phyloP scores from a whole-genome alignment of 1,139 yeast genomes.

The Kodamaea suecica region DNA sequence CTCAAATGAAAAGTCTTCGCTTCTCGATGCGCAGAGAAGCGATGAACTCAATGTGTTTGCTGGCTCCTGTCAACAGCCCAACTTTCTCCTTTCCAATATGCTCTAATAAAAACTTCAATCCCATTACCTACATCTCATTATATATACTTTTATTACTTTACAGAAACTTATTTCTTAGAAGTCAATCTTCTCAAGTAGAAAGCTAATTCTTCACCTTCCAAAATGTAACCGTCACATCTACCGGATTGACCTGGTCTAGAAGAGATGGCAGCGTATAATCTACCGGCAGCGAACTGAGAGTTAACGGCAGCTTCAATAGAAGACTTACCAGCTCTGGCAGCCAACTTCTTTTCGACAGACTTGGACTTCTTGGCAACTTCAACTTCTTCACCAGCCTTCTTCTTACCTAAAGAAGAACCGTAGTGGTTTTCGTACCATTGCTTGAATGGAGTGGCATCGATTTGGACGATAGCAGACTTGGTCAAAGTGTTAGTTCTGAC shows the following conservation, averaged over 20 bases:
- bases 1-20: too few relatives aligned
- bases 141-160: slow-evolving; percentile 8
- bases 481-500: slow-evolving; percentile 99
- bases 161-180: slow-evolving; percentile 82
- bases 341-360: slow-evolving; percentile 87
- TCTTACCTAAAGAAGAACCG: slow-evolving; percentile 92
- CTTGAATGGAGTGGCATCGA: slow-evolving; percentile 99
- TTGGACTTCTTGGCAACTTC: slow-evolving; percentile 67
- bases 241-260: slow-evolving; percentile 99
- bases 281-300: slow-evolving; percentile 97
- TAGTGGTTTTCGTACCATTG: slow-evolving; percentile 99
- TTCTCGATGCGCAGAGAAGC: too few relatives aligned
- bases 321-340: slow-evolving; percentile 83
- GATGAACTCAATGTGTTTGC: too few relatives aligned
- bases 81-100: too few relatives aligned
- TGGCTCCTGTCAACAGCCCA: too few relatives aligned
- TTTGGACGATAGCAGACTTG: slow-evolving; percentile 98
- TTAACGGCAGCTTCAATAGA: slow-evolving; percentile 88
- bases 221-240: slow-evolving; percentile 99
- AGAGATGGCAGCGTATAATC: slow-evolving; percentile 96
- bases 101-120: too few relatives aligned
- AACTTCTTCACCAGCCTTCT: slow-evolving; percentile 42
- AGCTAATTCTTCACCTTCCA: slow-evolving; percentile 99
- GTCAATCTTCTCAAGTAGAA: slow-evolving; percentile 99
- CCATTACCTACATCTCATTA: slow-evolving; percentile 1